Conservation (phyloP, 108 stramenopile genomes). For the Fistulifera pelliculosa region DNA sequence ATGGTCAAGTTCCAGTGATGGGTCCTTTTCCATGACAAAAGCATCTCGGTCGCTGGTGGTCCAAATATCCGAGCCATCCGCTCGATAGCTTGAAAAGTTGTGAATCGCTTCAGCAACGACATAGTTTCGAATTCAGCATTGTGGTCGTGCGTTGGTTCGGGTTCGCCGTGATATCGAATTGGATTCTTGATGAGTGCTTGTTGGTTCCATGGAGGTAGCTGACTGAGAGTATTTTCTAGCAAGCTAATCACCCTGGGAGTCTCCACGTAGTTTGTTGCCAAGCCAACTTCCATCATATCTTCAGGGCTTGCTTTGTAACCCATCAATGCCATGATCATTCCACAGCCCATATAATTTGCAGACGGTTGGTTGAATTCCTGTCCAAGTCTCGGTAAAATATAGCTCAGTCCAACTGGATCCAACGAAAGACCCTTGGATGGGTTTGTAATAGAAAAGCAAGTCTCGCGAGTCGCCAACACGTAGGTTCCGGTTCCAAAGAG, state of each 20-base stretch:
- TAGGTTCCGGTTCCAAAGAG: slow-evolving; percentile 52
- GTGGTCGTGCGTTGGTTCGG: slow-evolving; percentile 20
- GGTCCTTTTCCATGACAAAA: slow-evolving; percentile 13
- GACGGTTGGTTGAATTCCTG: slow-evolving; percentile 55
- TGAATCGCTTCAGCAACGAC: slow-evolving; percentile 52
- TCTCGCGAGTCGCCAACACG: slow-evolving; percentile 59
- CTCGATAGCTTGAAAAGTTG: slow-evolving; percentile 46
- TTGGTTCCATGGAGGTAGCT: slow-evolving; percentile 46
- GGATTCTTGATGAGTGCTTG: slow-evolving; percentile 38
- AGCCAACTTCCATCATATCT: slow-evolving; percentile 77
- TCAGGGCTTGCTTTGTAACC: slow-evolving; percentile 67
- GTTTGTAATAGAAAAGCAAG: slow-evolving; percentile 52
- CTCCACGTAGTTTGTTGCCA: slow-evolving; percentile 67
- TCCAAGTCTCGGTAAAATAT: slow-evolving; percentile 64
- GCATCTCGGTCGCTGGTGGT: slow-evolving; percentile 14
- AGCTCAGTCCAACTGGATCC: slow-evolving; percentile 73
- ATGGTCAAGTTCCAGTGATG: slow-evolving; percentile 28
- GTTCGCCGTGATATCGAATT: slow-evolving; percentile 31
- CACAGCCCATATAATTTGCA: slow-evolving; percentile 40
- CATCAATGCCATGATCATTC: slow-evolving; percentile 48
- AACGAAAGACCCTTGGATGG: slow-evolving; percentile 66
- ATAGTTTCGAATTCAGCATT: slow-evolving; percentile 53
- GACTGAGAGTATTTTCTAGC: slow-evolving; percentile 49
- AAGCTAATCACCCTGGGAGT: slow-evolving; percentile 26
- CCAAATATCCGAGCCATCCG: slow-evolving; percentile 35